phyloP scores from a whole-genome alignment of 306 rosid genomes.

The Malus asiatica region DNA sequence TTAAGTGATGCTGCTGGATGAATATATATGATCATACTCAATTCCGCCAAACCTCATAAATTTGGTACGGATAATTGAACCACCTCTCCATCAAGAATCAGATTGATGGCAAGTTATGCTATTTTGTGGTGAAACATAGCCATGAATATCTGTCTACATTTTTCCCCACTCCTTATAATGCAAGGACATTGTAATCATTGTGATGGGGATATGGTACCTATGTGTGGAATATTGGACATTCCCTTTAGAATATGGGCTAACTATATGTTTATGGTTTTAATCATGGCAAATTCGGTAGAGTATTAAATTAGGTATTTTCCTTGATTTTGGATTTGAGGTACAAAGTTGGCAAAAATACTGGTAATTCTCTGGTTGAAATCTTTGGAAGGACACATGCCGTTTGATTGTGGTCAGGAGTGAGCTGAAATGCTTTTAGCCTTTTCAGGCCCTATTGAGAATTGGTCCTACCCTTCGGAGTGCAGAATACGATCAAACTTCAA shows the following conservation, averaged over 20 bases:
- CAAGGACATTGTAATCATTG: neutral
- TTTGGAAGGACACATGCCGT: no score
- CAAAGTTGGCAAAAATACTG: no score
- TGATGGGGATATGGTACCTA: neutral
- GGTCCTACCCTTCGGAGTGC: no score
- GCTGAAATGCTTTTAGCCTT: no score
- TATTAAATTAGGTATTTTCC: no score
- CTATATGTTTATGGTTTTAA: neutral
- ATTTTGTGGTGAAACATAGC: neutral
- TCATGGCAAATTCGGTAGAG: no score
- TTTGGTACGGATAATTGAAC: neutral
- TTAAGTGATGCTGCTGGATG: neutral
- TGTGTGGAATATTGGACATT: neutral
- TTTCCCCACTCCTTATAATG: neutral
- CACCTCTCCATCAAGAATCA: neutral
- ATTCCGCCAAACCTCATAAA: neutral
- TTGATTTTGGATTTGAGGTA: no score
- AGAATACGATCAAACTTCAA: no score
- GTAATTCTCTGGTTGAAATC: no score
- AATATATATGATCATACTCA: neutral
- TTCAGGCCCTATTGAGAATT: no score
- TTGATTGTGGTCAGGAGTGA: no score
- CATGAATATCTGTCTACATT: neutral
- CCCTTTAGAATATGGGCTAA: neutral
- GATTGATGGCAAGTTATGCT: neutral